Evolutionary conservation across 2,329 filamentous ascomycete genomes (phyloP), one percentile per base, ranked within the genome.

Genomic region (Chaetoscypha palmicola): DNA sequence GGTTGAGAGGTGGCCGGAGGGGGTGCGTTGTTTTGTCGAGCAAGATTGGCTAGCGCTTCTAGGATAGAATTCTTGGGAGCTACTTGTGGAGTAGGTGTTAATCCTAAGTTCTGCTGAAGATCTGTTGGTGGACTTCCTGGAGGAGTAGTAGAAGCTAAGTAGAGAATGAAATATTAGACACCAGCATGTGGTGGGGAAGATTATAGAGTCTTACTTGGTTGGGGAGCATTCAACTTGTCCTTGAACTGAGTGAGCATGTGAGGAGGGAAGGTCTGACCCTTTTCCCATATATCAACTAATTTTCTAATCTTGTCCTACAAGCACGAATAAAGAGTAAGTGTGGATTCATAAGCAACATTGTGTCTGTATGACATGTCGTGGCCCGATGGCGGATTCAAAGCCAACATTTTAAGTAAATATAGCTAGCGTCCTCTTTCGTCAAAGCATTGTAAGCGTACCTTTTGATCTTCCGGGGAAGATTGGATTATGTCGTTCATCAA

Each of bases 211-310:
- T 73, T 86, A 89, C 83, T 79, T 61, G 76, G 71, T 54, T 71
- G 65, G 47, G 71, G 62, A 38, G 76, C 70, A 51, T 74, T 82
- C 58, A 94, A 65, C 66, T 86, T 90, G 62, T 86, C 76, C 68
- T 88, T 91, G 74, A 94, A 94, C 28, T 78, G 79, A 50, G 74
- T 73, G 57, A 98, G 77, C 79, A 95, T 83, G 42, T 81, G 66
- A 32, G 74, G 64, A 20, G 92, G 89, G 65, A 98, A 97, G 17
- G 90, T 97, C 62, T 85, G 83, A 53, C 87, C 88, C 61, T 92
- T 92, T 64, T 96, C 90, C 92, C 92, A 98, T 56, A 98, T 98
- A 63, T 95, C 90, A 68, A 97, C 73, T 57, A 98, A 77, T 66
- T 97, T 97, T 63, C 76, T 82, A 66, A 97, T 91, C 72, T 96